Conservation (phyloP, 2,329 filamentous ascomycete genomes). For the Zopfia rhizophila region DNA sequence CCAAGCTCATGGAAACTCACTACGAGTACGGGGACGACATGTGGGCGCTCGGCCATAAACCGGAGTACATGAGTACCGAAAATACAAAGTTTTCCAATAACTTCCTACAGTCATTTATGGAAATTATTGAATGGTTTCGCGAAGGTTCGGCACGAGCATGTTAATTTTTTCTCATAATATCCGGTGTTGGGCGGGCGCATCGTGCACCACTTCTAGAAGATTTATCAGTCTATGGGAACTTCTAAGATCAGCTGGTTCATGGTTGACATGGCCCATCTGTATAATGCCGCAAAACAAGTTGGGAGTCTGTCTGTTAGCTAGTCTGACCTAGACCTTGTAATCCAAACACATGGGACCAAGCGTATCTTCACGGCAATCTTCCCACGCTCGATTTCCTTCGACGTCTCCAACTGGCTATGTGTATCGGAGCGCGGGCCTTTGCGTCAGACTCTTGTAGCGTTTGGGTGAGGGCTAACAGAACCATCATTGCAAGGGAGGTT, state of each 20-base stretch:
- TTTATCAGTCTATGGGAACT: conserved; percentile 20
- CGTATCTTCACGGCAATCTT: conserved; percentile 26
- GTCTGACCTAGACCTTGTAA: conserved; percentile 33
- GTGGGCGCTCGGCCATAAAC: conserved; percentile 22
- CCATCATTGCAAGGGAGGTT: conserved; percentile 16
- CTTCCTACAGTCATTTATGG: conserved; percentile 19
- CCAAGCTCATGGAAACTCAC: conserved; percentile 22
- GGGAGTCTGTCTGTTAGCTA: conserved; percentile 25
- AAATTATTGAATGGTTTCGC: too few species aligned
- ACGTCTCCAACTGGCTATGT: conserved; percentile 16
- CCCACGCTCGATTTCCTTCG: conserved; percentile 26
- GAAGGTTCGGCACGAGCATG: too few species aligned
- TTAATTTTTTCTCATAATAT: conserved; percentile 6
- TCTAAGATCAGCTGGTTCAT: conserved; percentile 27
- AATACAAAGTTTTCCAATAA: conserved; percentile 27
- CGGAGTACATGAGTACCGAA: conserved; percentile 30
- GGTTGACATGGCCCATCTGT: conserved; percentile 26
- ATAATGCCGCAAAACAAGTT: conserved; percentile 30
- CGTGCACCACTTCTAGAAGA: conserved; percentile 19
- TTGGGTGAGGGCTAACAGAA: not conserved
- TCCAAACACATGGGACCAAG: conserved; percentile 24
- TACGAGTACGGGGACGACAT: conserved; percentile 29
- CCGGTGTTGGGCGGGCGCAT: conserved; percentile 25
- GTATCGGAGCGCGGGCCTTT: conserved; percentile 9
- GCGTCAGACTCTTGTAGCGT: conserved; percentile 10